Base-by-base conservation (phyloP, 2,329 filamentous ascomycete genomes). In the Alternaria novae-zelandiae region DNA sequence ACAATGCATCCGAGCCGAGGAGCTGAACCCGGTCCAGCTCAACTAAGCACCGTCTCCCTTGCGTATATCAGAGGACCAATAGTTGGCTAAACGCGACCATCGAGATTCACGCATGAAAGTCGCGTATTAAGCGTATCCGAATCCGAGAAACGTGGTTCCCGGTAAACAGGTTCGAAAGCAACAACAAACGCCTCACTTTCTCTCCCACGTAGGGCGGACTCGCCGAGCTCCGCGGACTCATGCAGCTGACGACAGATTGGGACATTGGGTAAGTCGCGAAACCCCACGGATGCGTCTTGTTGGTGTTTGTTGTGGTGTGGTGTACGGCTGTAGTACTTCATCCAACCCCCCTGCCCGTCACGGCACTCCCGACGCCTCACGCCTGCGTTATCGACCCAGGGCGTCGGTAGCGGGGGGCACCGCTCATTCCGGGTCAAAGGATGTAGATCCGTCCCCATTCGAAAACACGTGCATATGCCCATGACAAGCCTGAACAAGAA, bases 311-410 rank as follows among this genome's bases (percentile, higher is more conserved):
- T 15, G 49, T 21, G 49, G 47, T 17, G 25, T 28, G 20, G 49
- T 32, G 30, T 53, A 41, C 36, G 3, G 36, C 36, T 0, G 36
- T 41, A 41, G 36, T 17, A 41, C 36, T 41, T 17, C n/a, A 17
- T 17, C 36, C n/a, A 41, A 15, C 23, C 54, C 45, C 59, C 59
- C 44, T 51, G 59, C 49, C 45, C 10, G 49, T 44, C 32, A 17
- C 26, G 47, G 49, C 26, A 54, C 59, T 57, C 50, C 45, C 43
- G 28, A 36, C 41, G 51, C 62, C 55, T 65, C 55, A 67, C 32
- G 59, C 55, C 30, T 59, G 58, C 62, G 30, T 62, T 57, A 65
- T 65, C 53, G 64, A 65, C 28, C 62, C 64, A 50, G 30, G 21
- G 44, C 17, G 28, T 30, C 56, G 62, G 64, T 65, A 65, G 47